Conservation (phyloP, 116 monocot genomes). For the Papilionanthe hybrid region DNA sequence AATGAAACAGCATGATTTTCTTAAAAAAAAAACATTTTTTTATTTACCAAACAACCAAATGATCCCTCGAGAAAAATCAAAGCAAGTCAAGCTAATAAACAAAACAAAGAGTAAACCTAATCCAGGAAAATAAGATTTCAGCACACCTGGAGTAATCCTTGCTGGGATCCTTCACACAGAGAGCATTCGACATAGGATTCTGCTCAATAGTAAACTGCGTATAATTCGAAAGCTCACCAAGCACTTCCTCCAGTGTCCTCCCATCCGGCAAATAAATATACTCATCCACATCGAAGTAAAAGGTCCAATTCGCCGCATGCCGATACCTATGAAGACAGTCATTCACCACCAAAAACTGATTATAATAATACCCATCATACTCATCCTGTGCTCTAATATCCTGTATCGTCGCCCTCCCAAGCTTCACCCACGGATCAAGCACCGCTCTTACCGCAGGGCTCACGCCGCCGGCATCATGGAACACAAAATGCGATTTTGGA, state of each 20-base stretch:
- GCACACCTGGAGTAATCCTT: slow-evolving; percentile 56
- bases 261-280: slow-evolving; percentile 71
- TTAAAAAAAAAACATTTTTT: too few relatives aligned
- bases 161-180: slow-evolving; percentile 59
- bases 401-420: slow-evolving; percentile 79
- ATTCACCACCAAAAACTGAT: slow-evolving; percentile 95
- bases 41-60: too few relatives aligned
- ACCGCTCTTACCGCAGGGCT: slow-evolving; percentile 53
- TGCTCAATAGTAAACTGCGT: slow-evolving; percentile 99
- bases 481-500: slow-evolving; percentile 78
- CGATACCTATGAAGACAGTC: slow-evolving; percentile 87
- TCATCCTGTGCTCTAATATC: slow-evolving; percentile 73
- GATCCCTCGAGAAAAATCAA: too few relatives aligned
- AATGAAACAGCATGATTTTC: too few relatives aligned
- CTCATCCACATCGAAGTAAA: slow-evolving; percentile 98
- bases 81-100: not conserved
- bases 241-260: slow-evolving; percentile 44
- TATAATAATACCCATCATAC: slow-evolving; percentile 95
- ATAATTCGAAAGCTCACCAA: slow-evolving; percentile 44
- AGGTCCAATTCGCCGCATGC: slow-evolving; percentile 91
- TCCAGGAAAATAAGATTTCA: not conserved
- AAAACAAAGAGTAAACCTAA: not conserved
- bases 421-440: slow-evolving; percentile 83
- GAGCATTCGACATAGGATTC: slow-evolving; percentile 95
- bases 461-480: slow-evolving; percentile 94